Evolutionary conservation across 345 rosid species (phyloP).

Genomic region (Camelina sativa): DNA sequence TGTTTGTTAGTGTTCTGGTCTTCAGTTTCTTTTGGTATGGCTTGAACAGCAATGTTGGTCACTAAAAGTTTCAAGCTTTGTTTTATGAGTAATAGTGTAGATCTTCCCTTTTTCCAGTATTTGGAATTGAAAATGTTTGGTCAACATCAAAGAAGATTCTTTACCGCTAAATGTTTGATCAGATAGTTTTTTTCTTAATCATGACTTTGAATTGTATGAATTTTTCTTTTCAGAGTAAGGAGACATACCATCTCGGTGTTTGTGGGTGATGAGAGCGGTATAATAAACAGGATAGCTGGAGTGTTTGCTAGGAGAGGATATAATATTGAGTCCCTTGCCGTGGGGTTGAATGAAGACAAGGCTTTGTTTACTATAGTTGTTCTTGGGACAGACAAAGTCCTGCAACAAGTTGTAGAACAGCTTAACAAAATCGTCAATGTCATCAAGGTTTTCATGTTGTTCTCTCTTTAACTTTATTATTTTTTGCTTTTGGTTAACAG

Average conservation of each 20-base stretch:
- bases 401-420: constrained; percentile 92
- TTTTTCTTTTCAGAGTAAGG: constrained; percentile 53
- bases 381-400: constrained; percentile 75
- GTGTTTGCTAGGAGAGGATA: constrained; percentile 96
- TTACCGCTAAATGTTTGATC: constrained; percentile 6
- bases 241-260: constrained; percentile 88
- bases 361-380: constrained; percentile 94
- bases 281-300: constrained; percentile 93
- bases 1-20: background rate
- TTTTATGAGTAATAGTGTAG: background rate
- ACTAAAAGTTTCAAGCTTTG: background rate
- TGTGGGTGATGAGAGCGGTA: constrained; percentile 98
- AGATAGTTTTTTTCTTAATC: too few relatives aligned
- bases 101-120: constrained; percentile 1
- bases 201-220: too few relatives aligned
- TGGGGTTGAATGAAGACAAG: constrained; percentile 86
- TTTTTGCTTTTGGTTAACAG: background rate
- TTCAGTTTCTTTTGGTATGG: constrained; percentile 2
- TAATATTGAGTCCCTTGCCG: constrained; percentile 96
- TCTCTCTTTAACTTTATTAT: background rate
- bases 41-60: background rate
- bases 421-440: constrained; percentile 97
- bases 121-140: background rate
- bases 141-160: constrained; percentile 19
- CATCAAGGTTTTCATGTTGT: constrained; percentile 59